Base-by-base conservation (phyloP, 2,329 filamentous ascomycete genomes). In the Venturia aucupariae region DNA sequence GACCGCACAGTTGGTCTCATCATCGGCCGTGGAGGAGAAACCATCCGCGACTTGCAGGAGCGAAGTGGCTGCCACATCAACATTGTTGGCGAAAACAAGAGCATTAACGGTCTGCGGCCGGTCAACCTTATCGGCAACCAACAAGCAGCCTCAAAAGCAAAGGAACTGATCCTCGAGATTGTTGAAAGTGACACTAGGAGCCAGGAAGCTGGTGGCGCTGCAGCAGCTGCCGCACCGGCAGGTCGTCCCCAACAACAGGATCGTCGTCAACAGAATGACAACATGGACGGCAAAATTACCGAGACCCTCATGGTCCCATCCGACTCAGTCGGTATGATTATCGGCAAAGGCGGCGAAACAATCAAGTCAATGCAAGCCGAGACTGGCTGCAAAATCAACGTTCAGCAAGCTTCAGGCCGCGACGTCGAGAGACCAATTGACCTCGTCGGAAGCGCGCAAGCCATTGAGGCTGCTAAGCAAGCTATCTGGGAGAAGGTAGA, bases 241-340 rank as follows among this genome's bases (percentile, higher is more conserved):
- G 35, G 35, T n/a, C 61, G 46, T 32, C 11, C 42, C 5, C 54
- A 19, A 39, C 46, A 54, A 35, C 41, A 57, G 15, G 62, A 64
- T 30, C 46, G 51, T 41, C 62, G 51, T 32, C 46, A 38, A 38
- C 63, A 57, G 17, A n/a, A 35, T 13, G 39, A 62, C n/a, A 72
- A 69, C 60, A 73, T 74, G 65, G 74, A 75, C 59, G 72, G 71
- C 66, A 93, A 92, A 78, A 83, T 89, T 70, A 92, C 88, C 71
- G 90, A 96, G 71, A 87, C 86, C 48, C 90, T 96, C 67, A 87
- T 86, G 69, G 91, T 96, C 11, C 92, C 92, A 15, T 93, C 91
- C 27, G 92, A 96, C 73, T 89, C 92, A 6, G 92, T 96, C 64
- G 92, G 92, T 66, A 96, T 96, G 92, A 96, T 96, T 68, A 96